Evolutionary conservation across 306 rosid species (phyloP), one percentile per base, ranked within the genome.

Genomic region (Crataegus laevigata): DNA sequence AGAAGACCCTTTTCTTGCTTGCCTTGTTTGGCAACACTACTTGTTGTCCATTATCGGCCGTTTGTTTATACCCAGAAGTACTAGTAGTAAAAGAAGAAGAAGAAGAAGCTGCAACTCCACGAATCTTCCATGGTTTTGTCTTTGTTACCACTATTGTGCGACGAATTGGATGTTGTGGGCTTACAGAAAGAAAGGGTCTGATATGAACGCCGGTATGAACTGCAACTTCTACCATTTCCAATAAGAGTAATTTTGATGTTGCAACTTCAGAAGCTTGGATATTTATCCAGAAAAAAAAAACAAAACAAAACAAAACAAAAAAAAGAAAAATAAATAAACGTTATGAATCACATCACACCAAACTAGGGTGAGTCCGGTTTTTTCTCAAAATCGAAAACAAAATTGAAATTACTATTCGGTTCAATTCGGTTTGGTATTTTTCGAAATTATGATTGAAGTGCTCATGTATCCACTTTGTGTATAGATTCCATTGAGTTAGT

Each of bases 1-100:
- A 90, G 81, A 91, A 94, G 13, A 88, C 91, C 83, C 93, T 82
- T 73, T 80, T 86, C 79, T 62, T 85, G 71, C 77, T 52, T 29
- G 42, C 25, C 65, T 75, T 88, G 58, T 72, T 72, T 1, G 69
- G 38, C 22, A 40, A 45, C 47, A 67, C 60, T 68, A 75, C 58
- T 71, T 80, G 82, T 78, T 80, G 83, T 79, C 79, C 86, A 50
- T 79, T 81, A 73, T 28, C 61, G 65, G 83, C 68, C 13, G 22
- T 32, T 8, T 7, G 43, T 78, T 83, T 67, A 50, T 71, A 30
- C 77, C 40, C 75, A 64, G 26, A 75, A 64, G 36, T 51, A 15
- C 84, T 24, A 69, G 78, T 28, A 6, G 36, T 68, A 40, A 59
- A 18, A 24, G 64, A 73, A 17, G 59, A 17, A 57, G 69, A n/a